Evolutionary conservation across 2,329 filamentous ascomycete species (phyloP), one percentile per base, ranked within the genome.

Genomic region (Aotearoamyces nothofagi): DNA sequence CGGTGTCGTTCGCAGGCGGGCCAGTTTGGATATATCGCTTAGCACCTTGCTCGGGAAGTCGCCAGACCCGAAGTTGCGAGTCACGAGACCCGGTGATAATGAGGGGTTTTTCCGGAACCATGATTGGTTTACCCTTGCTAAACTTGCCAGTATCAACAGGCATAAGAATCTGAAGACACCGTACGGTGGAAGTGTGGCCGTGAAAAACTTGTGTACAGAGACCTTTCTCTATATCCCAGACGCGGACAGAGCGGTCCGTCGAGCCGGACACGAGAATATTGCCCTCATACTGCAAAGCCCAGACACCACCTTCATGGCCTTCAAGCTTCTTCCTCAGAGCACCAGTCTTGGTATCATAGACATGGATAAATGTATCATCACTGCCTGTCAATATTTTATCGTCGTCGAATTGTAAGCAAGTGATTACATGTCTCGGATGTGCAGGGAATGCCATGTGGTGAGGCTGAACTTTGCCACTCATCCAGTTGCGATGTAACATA

Each of bases 341-440:
- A 33, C 90, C 90, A 1, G 86, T 94, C 56, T 90, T 92, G 9
- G 90, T 96, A 48, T 96, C 86, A 52, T 96, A 98, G 17, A 98
- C 84, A 44, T 98, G 86, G 45, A 98, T 98, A 37, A 94, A 76
- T 4, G 86, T 93, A 49, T 98, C 90, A 50, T 98, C 90, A 47
- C 87, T 96, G 15, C 90, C 90, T 2, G 90, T 98, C 41, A 98
- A 68, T 41, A 98, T 94, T 56, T 96, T 96, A 60, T 98, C 86
- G 27, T 86, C 81, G 47, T 98, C 90, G 44, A 98, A 98, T 50
- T 98, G 86, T 30, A 98, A 65, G 49, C 90, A 98, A 10, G 90
- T 98, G 29, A 98, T 92, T 36, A 98, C 90, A 56, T 96, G 87
- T 17, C 83, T 75, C 35, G 90, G 83, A 48, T 98, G 90, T 4